phyloP scores from a whole-genome alignment of 2,329 filamentous ascomycete species.

The Aspergillus luchuensis region DNA sequence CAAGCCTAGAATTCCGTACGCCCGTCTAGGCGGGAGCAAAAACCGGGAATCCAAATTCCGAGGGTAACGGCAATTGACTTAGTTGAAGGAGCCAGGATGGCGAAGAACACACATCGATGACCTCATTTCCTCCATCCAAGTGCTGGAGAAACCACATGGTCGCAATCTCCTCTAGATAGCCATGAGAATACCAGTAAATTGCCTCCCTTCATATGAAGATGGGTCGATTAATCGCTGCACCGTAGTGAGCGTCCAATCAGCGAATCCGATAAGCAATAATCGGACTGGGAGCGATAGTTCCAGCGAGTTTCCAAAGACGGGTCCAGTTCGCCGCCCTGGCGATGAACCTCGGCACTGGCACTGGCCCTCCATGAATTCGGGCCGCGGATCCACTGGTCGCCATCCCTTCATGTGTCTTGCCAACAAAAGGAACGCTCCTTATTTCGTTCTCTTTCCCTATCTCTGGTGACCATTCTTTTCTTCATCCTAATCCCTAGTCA shows the following conservation, averaged over 20 bases:
- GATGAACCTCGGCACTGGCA: conserved; percentile 35
- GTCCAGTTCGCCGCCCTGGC: conserved; percentile 5
- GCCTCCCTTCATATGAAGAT: conserved; percentile 9
- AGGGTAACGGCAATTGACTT: background rate
- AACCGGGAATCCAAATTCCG: conserved; percentile 3
- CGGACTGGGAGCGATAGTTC: background rate
- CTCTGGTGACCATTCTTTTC: conserved; percentile 11
- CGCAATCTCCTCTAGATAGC: background rate
- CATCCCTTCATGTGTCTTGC: conserved; percentile 32
- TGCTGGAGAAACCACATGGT: background rate
- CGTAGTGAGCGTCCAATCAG: background rate
- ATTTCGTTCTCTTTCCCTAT: conserved; percentile 11
- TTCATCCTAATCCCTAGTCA: background rate
- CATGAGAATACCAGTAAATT: background rate
- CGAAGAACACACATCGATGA: background rate
- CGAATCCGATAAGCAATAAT: background rate
- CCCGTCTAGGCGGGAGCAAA: background rate
- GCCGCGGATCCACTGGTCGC: conserved; percentile 32
- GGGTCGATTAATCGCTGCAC: background rate
- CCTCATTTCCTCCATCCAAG: background rate
- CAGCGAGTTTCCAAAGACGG: background rate
- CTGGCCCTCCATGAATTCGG: conserved; percentile 21
- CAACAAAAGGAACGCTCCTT: conserved; percentile 22
- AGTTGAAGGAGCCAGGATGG: background rate
- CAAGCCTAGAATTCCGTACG: background rate